Evolutionary conservation across 805 yeast genomes (phyloP).

Genomic region (Blastobotrys muscicola): DNA sequence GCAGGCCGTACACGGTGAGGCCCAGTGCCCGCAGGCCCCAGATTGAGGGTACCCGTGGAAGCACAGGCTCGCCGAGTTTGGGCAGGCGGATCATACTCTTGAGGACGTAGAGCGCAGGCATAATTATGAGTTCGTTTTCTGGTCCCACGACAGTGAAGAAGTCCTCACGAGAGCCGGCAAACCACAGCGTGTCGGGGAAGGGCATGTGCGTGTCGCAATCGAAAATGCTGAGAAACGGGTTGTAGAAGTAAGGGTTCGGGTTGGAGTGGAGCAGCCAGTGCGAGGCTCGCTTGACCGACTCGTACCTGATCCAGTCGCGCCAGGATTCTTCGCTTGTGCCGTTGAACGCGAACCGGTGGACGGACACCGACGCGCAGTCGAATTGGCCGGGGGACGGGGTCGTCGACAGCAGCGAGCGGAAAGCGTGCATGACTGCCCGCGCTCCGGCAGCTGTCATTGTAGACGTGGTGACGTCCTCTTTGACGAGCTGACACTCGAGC

Average conservation of each 20-base stretch:
- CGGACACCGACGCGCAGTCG: not conserved
- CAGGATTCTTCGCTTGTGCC: constrained; percentile 21
- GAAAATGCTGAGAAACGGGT: constrained; percentile 18
- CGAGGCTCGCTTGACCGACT: constrained; percentile 31
- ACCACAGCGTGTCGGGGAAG: constrained; percentile 23
- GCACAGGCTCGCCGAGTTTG: constrained; percentile 12
- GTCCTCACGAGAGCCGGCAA: constrained; percentile 17
- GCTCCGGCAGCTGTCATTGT: constrained; percentile 2
- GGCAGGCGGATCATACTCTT: constrained; percentile 26
- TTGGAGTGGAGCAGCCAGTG: constrained; percentile 18
- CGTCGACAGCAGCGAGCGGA: not conserved
- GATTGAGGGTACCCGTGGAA: not conserved
- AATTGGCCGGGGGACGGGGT: not conserved
- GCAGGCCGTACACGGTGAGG: constrained; percentile 21
- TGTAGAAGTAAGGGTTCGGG: constrained; percentile 3
- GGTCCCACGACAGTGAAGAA: constrained; percentile 22
- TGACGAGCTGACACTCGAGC: constrained; percentile 20
- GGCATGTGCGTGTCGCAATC: constrained; percentile 25
- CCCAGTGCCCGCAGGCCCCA: constrained; percentile 19
- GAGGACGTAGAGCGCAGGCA: constrained; percentile 24
- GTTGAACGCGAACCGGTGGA: not conserved
- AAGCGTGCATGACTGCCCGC: not conserved
- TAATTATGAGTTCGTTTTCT: constrained; percentile 12
- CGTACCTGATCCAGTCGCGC: constrained; percentile 40
- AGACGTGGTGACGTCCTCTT: constrained; percentile 2